Conservation (phyloP, 768 basidiomycete genomes). For the Phlebiopsis flavidoalba region DNA sequence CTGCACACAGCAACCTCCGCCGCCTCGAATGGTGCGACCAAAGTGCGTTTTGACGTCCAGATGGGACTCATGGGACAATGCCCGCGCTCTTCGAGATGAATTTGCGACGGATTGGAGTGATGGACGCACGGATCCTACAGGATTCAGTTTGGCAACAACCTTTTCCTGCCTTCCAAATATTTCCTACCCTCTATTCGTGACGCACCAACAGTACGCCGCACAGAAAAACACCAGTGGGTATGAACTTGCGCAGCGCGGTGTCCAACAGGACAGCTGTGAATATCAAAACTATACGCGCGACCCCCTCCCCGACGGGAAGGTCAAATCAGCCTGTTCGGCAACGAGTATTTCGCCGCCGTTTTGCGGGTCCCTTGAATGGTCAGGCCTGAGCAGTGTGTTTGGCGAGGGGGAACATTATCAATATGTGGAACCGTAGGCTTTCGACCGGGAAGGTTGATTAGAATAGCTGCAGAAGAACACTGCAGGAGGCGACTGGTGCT, state of each 20-base stretch:
- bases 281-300: constrained; percentile 25
- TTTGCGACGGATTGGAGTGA: not conserved
- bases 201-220: constrained; percentile 6
- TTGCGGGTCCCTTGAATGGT: constrained; percentile 55
- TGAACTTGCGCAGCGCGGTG: constrained; percentile 26
- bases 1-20: not conserved
- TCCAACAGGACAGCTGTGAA: constrained; percentile 31
- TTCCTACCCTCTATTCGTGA: constrained; percentile 16
- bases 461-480: not conserved
- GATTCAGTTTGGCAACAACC: not conserved
- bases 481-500: constrained; percentile 26
- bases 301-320: constrained; percentile 9
- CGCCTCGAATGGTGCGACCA: not conserved
- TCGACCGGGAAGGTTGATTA: constrained; percentile 6
- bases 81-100: constrained; percentile 26
- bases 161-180: constrained; percentile 16
- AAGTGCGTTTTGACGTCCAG: constrained; percentile 37
- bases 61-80: constrained; percentile 33
- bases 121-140: not conserved
- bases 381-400: constrained; percentile 51
- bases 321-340: constrained; percentile 40
- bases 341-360: constrained; percentile 49
- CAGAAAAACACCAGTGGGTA: constrained; percentile 2
- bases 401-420: constrained; percentile 43
- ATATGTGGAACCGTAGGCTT: constrained; percentile 32